These are phyloP conservation scores for Ogataea pini DNA, from an alignment of 805 yeast genomes.

Conservation along the genomic window DNA sequence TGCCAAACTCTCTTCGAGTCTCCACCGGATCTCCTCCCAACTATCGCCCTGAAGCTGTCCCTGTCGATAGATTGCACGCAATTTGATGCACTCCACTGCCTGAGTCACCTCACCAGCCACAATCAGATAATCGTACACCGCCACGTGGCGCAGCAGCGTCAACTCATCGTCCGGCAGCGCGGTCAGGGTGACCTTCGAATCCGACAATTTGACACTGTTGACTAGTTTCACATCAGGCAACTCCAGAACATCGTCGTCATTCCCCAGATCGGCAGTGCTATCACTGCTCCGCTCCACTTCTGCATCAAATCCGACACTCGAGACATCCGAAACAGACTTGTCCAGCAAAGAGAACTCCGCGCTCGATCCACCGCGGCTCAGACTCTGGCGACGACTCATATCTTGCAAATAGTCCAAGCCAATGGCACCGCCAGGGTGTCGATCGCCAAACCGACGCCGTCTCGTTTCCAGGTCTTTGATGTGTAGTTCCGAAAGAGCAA, in stretches of 20 bases:
- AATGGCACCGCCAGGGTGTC: constrained; percentile 92
- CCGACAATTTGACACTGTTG: constrained; percentile 28
- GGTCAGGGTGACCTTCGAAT: constrained; percentile 26
- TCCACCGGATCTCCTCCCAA: constrained; percentile 32
- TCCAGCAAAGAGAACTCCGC: constrained; percentile 18
- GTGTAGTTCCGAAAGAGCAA: constrained; percentile 70
- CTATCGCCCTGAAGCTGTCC: constrained; percentile 26
- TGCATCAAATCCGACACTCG: constrained; percentile 17
- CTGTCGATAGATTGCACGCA: constrained; percentile 24
- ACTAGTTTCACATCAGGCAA: constrained; percentile 23
- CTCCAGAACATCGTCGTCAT: constrained; percentile 20
- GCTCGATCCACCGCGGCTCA: constrained; percentile 14
- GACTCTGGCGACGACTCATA: constrained; percentile 3
- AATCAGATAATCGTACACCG: constrained; percentile 38
- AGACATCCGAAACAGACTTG: constrained; percentile 17
- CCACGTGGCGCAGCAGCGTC: constrained; percentile 37
- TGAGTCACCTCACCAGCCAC: constrained; percentile 15
- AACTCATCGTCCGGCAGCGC: constrained; percentile 34
- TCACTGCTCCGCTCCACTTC: constrained; percentile 10
- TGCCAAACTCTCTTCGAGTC: constrained; percentile 23
- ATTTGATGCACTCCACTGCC: constrained; percentile 17
- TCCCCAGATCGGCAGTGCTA: constrained; percentile 1
- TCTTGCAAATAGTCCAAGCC: constrained; percentile 49
- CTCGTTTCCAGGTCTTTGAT: constrained; percentile 57
- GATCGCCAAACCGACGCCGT: constrained; percentile 57